Evolutionary conservation across 768 basidiomycete species (phyloP), one percentile per base, ranked within the genome.

Genomic region (Artomyces pyxidatus): DNA sequence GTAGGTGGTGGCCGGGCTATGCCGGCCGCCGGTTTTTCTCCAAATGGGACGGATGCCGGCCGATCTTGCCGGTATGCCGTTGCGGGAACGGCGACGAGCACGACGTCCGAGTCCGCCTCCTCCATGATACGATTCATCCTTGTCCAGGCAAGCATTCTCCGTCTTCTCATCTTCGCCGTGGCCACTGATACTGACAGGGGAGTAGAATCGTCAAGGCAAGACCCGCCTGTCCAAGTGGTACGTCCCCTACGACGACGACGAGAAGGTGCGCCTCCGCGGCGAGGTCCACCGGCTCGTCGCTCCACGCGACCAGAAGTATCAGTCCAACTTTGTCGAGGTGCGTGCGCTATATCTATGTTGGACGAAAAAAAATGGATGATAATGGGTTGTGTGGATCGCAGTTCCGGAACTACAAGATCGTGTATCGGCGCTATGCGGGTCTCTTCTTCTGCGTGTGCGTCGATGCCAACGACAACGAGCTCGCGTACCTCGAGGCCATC

Each of bases 291-390:
- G 96, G 29, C 67, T 98, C 53, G 90, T 99, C 10, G 96, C 96
- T 0, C 93, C 96, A 16, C 71, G 96, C 54, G 96, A 99, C 67
- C 93, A 97, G 72, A 97, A 97, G 69, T 96, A 97, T 58, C 96
- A 98, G 66, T 95, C 91, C 21, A 99, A 99, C 65, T 98, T 98
- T 58, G 96, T 98, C 28, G 96, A 99, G 80, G 95, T 95, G 47
- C 41, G 81, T 27, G 37, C 22, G 35, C n/a, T n/a, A n/a, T n/a
- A n/a, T n/a, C n/a, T n/a, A n/a, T n/a, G n/a, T n/a, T n/a, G n/a
- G n/a, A n/a, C n/a, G n/a, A n/a, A n/a, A n/a, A n/a, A n/a, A n/a
- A n/a, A n/a, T n/a, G n/a, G n/a, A n/a, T n/a, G n/a, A n/a, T n/a
- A n/a, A n/a, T n/a, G n/a, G n/a, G n/a, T n/a, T n/a, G n/a, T n/a